phyloP scores from a whole-genome alignment of 345 rosid species.

The Lagerstroemia speciosa region DNA sequence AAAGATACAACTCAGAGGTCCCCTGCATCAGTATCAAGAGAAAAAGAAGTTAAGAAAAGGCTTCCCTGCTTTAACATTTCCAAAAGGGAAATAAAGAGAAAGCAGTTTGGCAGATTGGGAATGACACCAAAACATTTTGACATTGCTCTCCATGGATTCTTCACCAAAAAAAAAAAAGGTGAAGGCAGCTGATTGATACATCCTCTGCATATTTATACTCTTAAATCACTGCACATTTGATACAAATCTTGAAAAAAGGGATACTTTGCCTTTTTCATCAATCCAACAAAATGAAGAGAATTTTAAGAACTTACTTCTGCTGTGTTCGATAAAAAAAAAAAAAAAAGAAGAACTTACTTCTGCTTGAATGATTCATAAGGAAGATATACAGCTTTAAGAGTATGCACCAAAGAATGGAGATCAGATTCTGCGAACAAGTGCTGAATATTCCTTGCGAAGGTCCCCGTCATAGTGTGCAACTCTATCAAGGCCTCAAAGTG shows the following conservation, averaged over 20 bases:
- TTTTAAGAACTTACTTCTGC: constrained; percentile 44
- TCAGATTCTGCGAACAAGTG: constrained; percentile 87
- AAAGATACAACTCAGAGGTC: neutral
- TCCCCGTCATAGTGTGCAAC: constrained; percentile 76
- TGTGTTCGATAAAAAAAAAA: too few species aligned
- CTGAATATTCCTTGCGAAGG: constrained; percentile 83
- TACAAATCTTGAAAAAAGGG: neutral
- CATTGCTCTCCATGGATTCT: neutral
- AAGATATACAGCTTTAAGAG: constrained; percentile 75
- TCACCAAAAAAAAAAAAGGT: neutral
- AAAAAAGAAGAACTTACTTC: too few species aligned
- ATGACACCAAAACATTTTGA: neutral
- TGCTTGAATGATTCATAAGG: constrained; percentile 88
- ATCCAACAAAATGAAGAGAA: neutral
- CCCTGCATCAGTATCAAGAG: neutral
- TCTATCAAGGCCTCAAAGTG: constrained; percentile 91
- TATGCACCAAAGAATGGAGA: constrained; percentile 61
- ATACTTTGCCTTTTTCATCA: neutral
- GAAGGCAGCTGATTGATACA: neutral
- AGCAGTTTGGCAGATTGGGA: neutral
- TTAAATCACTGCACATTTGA: neutral
- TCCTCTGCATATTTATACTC: neutral
- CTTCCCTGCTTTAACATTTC: neutral
- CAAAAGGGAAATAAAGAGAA: neutral
- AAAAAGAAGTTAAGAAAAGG: neutral